These are phyloP conservation scores for Cornus florida DNA, from an alignment of 148 eudicot species.

Conservation along the genomic window DNA sequence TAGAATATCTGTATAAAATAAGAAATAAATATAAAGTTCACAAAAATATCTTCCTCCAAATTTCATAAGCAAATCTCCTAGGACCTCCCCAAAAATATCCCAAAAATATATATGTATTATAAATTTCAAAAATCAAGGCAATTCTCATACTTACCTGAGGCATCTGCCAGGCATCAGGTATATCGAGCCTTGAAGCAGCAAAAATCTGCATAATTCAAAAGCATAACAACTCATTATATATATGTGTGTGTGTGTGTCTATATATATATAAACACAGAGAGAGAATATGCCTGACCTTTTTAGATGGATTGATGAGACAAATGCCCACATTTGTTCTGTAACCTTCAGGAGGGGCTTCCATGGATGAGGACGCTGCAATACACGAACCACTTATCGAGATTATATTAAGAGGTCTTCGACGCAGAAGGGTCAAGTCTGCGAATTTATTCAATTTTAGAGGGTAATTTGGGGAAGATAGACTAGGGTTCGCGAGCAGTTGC, in stretches of 20 bases:
- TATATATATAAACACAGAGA: background rate
- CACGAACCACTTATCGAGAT: background rate
- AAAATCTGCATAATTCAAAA: conserved; percentile 49
- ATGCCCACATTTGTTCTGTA: conserved; percentile 86
- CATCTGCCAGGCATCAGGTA: conserved; percentile 94
- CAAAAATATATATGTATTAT: too few relatives aligned
- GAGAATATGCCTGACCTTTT: conserved; percentile 37
- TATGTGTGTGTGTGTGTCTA: background rate
- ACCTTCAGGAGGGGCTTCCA: conserved; percentile 79
- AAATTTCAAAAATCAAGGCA: background rate
- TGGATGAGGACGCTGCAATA: conserved; percentile 32
- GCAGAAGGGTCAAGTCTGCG: conserved; percentile 25
- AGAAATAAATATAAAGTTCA: too few relatives aligned
- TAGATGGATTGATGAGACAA: conserved; percentile 79
- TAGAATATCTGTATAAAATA: background rate
- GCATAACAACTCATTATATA: background rate
- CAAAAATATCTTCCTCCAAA: background rate
- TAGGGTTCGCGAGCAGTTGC: conserved; percentile 11
- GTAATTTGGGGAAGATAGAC: conserved; percentile 22
- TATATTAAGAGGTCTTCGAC: background rate
- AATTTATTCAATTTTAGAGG: conserved; percentile 26
- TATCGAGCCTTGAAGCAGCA: conserved; percentile 88
- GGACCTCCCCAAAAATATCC: too few relatives aligned
- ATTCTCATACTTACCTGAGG: conserved; percentile 60
- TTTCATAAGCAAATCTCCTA: too few relatives aligned